Percentiles rank a stretch among this genome's conserved stretches.
phyloP scores from a whole-genome alignment of 2,329 filamentous ascomycete genomes.

The Balansia obtecta region DNA sequence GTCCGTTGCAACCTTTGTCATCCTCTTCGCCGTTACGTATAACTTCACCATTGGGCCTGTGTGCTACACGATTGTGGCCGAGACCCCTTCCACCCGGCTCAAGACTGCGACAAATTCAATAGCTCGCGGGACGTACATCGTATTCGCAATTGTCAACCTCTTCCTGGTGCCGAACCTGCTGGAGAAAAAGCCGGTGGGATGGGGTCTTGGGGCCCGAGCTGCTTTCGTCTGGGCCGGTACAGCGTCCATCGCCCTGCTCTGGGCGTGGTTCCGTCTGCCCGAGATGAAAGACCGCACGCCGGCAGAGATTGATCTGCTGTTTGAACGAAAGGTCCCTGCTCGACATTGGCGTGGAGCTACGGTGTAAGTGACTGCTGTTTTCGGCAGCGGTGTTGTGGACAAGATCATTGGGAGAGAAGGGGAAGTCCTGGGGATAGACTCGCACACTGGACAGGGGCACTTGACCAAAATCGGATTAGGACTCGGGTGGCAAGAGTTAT shows the following conservation, averaged over 20 bases:
- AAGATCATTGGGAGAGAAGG: neutral
- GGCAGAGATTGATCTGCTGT: conserved; percentile 13
- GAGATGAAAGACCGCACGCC: conserved; percentile 13
- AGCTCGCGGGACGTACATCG: conserved; percentile 9
- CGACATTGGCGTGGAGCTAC: conserved; percentile 7
- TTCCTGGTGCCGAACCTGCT: conserved; percentile 12
- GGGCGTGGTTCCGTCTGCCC: conserved; percentile 13
- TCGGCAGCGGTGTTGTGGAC: no score
- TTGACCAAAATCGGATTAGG: no score
- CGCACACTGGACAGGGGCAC: no score
- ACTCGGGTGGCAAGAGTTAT: no score
- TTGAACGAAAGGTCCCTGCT: conserved; percentile 12
- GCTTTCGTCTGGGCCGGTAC: conserved; percentile 11
- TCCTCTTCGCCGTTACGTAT: conserved; percentile 28
- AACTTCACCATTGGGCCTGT: conserved; percentile 28
- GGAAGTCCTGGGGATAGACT: no score
- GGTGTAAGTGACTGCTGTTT: neutral
- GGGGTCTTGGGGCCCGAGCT: conserved; percentile 10
- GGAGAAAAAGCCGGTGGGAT: conserved; percentile 9
- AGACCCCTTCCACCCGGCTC: conserved; percentile 18
- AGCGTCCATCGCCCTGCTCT: conserved; percentile 7
- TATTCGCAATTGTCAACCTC: conserved; percentile 10
- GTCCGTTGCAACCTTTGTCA: conserved; percentile 23
- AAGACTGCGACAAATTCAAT: conserved; percentile 13
- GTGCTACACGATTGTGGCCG: conserved; percentile 29